These are phyloP conservation scores for Dactylellina sp. DNA, from an alignment of 2,329 filamentous ascomycete genomes.

Conservation along the genomic window DNA sequence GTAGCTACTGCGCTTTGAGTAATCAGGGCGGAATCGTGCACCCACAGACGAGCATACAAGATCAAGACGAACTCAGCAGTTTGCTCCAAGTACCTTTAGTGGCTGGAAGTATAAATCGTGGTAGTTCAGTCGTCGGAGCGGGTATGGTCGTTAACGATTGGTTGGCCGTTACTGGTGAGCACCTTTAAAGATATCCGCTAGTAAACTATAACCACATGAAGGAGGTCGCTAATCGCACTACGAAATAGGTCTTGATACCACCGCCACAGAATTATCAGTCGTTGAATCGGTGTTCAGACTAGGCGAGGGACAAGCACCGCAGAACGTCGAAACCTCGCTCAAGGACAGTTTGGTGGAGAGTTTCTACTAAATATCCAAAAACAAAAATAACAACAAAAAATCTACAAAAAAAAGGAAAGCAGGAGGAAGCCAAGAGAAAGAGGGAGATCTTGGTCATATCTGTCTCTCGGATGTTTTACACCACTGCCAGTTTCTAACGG, in stretches of 20 bases:
- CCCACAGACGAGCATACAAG: conserved; percentile 95
- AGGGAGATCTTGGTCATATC: neutral
- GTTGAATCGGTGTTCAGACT: conserved; percentile 96
- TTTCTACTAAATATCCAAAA: conserved; percentile 78
- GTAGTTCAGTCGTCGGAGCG: conserved; percentile 92
- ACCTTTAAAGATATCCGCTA: neutral
- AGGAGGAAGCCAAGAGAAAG: conserved; percentile 1
- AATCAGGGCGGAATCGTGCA: conserved; percentile 98
- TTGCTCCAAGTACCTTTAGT: conserved; percentile 95
- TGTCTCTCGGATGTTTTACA: neutral
- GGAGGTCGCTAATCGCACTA: conserved; percentile 4
- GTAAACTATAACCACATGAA: neutral
- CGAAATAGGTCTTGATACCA: conserved; percentile 80
- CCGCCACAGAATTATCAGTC: conserved; percentile 95
- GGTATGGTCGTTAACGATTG: conserved; percentile 98
- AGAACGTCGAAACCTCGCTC: conserved; percentile 82
- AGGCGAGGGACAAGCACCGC: conserved; percentile 84
- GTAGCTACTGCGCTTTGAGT: conserved; percentile 93
- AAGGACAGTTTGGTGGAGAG: conserved; percentile 99
- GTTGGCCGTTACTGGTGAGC: conserved; percentile 80
- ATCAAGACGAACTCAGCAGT: conserved; percentile 95
- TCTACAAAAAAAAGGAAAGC: conserved; percentile 16
- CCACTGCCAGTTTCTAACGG: neutral
- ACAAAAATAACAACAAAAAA: conserved; percentile 19
- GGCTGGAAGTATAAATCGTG: conserved; percentile 91